Evolutionary conservation across 306 rosid species (phyloP).

Genomic region (Castanea crenata): DNA sequence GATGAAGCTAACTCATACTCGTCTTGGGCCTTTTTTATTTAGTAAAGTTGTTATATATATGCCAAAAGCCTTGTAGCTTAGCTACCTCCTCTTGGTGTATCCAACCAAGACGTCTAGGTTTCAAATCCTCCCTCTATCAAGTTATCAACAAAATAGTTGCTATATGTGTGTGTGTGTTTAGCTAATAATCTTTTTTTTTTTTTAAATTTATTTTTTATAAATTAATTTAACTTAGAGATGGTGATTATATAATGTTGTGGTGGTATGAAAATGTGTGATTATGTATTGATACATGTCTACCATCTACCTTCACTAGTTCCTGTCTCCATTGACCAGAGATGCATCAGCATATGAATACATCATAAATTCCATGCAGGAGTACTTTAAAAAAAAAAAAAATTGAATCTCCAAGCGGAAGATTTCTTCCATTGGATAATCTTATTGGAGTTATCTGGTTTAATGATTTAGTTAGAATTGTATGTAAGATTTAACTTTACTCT

Average conservation of each 20-base stretch:
- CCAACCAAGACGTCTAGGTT: too few relatives aligned
- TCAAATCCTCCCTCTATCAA: too few relatives aligned
- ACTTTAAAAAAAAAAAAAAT: too few relatives aligned
- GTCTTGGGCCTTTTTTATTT: neutral
- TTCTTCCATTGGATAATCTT: neutral
- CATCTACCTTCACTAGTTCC: neutral
- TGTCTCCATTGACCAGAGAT: neutral
- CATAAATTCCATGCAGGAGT: neutral
- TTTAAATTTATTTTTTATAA: neutral
- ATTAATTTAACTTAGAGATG: too few relatives aligned
- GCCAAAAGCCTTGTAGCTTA: too few relatives aligned
- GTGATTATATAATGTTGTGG: neutral
- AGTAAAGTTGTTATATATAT: neutral
- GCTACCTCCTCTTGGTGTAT: too few relatives aligned
- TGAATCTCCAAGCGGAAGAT: neutral
- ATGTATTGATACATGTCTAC: neutral
- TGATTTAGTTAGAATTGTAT: constrained; percentile 1
- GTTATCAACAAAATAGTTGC: too few relatives aligned
- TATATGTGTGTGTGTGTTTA: neutral
- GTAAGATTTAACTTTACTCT: neutral
- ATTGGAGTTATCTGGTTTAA: neutral
- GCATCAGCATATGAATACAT: neutral
- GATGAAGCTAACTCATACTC: neutral
- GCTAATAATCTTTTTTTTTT: neutral
- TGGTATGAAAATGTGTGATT: neutral